Base-by-base conservation (phyloP, 2,329 filamentous ascomycete genomes). In the Cucurbitaria berberidis region DNA sequence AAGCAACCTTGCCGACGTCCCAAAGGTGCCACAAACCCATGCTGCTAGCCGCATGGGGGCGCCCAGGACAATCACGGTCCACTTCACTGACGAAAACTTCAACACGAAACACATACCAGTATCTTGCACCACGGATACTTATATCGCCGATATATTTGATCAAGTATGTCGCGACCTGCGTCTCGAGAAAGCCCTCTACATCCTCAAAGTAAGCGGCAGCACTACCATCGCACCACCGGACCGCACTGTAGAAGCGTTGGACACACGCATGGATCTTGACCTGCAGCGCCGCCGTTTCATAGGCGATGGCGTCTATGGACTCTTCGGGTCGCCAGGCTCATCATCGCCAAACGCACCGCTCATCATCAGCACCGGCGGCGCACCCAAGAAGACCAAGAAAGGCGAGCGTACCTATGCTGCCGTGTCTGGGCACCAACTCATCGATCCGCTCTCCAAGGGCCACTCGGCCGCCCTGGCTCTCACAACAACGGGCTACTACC, bases 61-160 rank as follows among this genome's bases (percentile, higher is more conserved):
- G 51, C 84, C 89, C 64, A 90, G 88, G 72, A 84, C 89, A 3
- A 74, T 93, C 40, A 85, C 84, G 13, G 84, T 93, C 43, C 87
- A 91, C 70, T 89, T 91, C 61, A 83, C 86, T 0, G 89, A 92
- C 67, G 80, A 86, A 5, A 82, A 88, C 8, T 85, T 89, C 41
- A 88, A 89, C n/a, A 77, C 77, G 0, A 88, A 89, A 66, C 86
- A 87, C 77, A 83, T 91, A 21, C 88, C 86, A 1, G 78, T 93
- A 16, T 86, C 90, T 57, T 89, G 91, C 40, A 93, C 89, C 0
- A 91, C 89, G 0, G 89, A 93, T 62, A 93, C 88, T 26, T 95
- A 93, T 70, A 84, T 95, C 39, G 89, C 89, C 38, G 90, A 95
- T 72, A 86, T 95, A 24, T 85, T 93, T 45, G 90, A 93, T 67